These are phyloP conservation scores for Coemansia sp. DNA, from an alignment of 192 early-diverging fungal genomes.

Conservation along the genomic window DNA sequence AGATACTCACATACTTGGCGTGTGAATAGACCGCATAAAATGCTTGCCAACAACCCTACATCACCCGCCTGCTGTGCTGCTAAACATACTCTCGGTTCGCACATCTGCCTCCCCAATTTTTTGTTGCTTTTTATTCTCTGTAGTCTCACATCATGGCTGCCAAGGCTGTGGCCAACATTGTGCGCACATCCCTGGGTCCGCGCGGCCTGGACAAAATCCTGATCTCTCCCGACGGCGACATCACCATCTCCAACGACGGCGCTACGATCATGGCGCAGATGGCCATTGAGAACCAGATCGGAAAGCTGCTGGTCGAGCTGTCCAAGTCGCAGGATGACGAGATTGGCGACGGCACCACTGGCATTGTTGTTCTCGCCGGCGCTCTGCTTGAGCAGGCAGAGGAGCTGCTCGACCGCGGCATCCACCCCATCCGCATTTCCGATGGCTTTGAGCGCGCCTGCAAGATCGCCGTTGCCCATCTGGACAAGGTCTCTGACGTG, in stretches of 20 bases:
- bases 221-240: constrained; percentile 98
- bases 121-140: background rate
- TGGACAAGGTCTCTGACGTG: constrained; percentile 89
- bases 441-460: constrained; percentile 99
- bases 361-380: constrained; percentile 98
- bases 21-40: no score
- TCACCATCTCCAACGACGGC: constrained; percentile 99
- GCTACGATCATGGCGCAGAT: constrained; percentile 97
- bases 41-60: no score
- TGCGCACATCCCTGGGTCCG: constrained; percentile 98
- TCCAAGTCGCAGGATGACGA: constrained; percentile 99
- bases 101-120: no score
- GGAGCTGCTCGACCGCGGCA: constrained; percentile 87
- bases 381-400: constrained; percentile 97
- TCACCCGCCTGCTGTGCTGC: no score
- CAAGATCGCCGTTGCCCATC: constrained; percentile 84
- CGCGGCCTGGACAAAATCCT: constrained; percentile 99
- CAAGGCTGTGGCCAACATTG: constrained; percentile 92
- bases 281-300: constrained; percentile 99
- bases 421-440: constrained; percentile 98
- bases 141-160: constrained; percentile 98
- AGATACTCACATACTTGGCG: no score
- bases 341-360: constrained; percentile 99
- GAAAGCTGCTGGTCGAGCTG: constrained; percentile 94
- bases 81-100: no score